Evolutionary conservation across 129 eudicot species (phyloP), one percentile per base, ranked within the genome.

Genomic region (Erigeron canadensis): DNA sequence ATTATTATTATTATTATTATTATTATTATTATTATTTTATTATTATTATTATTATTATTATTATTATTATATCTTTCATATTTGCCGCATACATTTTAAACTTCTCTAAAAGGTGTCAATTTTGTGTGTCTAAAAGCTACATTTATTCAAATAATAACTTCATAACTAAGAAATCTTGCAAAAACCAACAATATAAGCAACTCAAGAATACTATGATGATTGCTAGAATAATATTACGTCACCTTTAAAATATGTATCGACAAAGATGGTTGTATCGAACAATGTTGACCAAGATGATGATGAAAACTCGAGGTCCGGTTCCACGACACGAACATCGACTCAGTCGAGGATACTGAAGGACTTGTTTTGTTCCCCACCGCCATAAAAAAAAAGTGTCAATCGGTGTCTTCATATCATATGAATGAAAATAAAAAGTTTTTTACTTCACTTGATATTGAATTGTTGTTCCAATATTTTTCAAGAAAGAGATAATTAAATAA

Each of bases 401-500:
- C n/a, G n/a, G n/a, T n/a, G n/a, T n/a, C n/a, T n/a, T n/a, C 84
- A 0, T 90, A 87, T 58, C 86, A 80, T 17, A 76, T 38, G 10
- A 73, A 65, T 18, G 89, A 88, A 28, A 84, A 62, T 6, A 73
- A 66, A 50, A 95, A 87, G 86, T 87, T 79, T 60, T 90, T 90
- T 45, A 85, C 70, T 73, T 91, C 97, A 0, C 97, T 95, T 8
- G 97, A 90, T 67, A 60, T 90, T 72, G 97, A 90, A 73, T 75
- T 87, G 7, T 79, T 90, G 7, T 90, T 90, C 41, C 80, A 79
- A n/a, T 65, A 79, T 8, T 86, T 77, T 15, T 46, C 77, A 12
- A 11, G 82, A 76, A 69, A 79, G 83, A 6, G 82, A 81, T 65
- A 71, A 10, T 54, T 67, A 48, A n/a, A n/a, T n/a, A n/a, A 50